phyloP scores from a whole-genome alignment of 352 stramenopile species.

The Phytophthora hybrid region DNA sequence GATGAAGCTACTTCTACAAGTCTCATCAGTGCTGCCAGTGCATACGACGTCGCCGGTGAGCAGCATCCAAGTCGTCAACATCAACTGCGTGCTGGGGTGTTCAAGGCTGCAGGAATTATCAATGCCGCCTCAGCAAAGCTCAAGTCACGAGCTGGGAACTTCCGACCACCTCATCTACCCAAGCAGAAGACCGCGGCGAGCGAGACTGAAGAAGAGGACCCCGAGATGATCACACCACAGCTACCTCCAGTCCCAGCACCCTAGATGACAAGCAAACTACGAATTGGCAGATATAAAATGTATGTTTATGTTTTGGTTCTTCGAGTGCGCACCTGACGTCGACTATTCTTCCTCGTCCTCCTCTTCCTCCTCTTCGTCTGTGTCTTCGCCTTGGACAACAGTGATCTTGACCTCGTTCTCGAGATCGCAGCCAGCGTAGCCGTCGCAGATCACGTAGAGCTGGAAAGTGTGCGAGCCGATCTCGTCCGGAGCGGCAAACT shows the following conservation, averaged over 20 bases:
- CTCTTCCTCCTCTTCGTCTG: conserved; percentile 62
- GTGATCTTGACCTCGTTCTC: conserved; percentile 93
- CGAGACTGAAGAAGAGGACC: conserved; percentile 57
- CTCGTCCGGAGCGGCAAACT: conserved; percentile 96
- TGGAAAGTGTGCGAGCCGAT: conserved; percentile 95
- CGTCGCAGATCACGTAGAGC: conserved; percentile 99
- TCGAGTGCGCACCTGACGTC: neutral
- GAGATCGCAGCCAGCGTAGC: conserved; percentile 98
- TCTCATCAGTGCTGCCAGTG: conserved; percentile 20
- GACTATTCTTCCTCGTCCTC: conserved; percentile 45
- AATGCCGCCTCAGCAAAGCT: conserved; percentile 66
- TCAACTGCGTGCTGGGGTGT: conserved; percentile 51
- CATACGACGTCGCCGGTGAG: conserved; percentile 6
- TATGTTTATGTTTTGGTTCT: conserved; percentile 35
- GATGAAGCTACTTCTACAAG: conserved; percentile 21
- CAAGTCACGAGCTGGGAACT: conserved; percentile 39
- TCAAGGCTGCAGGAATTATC: conserved; percentile 55
- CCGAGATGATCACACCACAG: conserved; percentile 21
- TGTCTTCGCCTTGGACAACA: conserved; percentile 56
- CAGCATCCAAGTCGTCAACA: conserved; percentile 36
- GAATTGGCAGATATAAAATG: conserved; percentile 35
- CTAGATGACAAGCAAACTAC: conserved; percentile 22
- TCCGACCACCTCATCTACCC: conserved; percentile 27
- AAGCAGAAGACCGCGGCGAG: conserved; percentile 37
- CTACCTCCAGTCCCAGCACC: conserved; percentile 12